Evolutionary conservation across 2,329 filamentous ascomycete genomes (phyloP).

Genomic region (Botrytis hyacinthi): DNA sequence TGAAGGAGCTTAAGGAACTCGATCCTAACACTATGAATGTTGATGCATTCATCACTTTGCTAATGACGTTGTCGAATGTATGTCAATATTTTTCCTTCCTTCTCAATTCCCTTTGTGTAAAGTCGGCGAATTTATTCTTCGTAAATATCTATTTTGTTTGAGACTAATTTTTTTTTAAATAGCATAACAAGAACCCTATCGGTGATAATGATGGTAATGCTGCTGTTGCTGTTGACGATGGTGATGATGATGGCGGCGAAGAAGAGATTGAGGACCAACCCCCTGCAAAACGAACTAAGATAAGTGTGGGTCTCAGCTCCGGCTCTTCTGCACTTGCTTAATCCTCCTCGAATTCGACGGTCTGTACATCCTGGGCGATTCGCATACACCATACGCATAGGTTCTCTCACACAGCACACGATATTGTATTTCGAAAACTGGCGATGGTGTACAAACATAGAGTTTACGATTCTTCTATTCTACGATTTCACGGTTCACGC

Average conservation of each 20-base stretch:
- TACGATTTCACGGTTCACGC: background rate
- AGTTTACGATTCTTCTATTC: background rate
- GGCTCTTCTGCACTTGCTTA: background rate
- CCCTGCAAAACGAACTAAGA: background rate
- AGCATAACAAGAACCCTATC: background rate
- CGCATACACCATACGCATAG: background rate
- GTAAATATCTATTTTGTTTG: background rate
- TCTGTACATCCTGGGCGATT: background rate
- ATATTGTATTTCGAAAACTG: background rate
- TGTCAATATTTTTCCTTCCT: background rate
- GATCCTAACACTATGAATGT: constrained; percentile 27
- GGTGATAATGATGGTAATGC: background rate
- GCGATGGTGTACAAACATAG: background rate
- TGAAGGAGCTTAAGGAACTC: constrained; percentile 28
- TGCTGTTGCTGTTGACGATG: background rate
- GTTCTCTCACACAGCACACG: background rate
- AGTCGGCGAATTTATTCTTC: background rate
- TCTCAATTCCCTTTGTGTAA: too few species aligned
- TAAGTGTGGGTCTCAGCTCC: background rate
- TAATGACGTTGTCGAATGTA: constrained; percentile 21
- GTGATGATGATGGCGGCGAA: background rate
- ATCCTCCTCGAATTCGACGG: background rate
- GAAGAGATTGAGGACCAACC: background rate
- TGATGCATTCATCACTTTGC: constrained; percentile 25
- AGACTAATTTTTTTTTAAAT: background rate